phyloP scores from a whole-genome alignment of 1,139 yeast genomes.

The Yamadazyma atmosphaerica region DNA sequence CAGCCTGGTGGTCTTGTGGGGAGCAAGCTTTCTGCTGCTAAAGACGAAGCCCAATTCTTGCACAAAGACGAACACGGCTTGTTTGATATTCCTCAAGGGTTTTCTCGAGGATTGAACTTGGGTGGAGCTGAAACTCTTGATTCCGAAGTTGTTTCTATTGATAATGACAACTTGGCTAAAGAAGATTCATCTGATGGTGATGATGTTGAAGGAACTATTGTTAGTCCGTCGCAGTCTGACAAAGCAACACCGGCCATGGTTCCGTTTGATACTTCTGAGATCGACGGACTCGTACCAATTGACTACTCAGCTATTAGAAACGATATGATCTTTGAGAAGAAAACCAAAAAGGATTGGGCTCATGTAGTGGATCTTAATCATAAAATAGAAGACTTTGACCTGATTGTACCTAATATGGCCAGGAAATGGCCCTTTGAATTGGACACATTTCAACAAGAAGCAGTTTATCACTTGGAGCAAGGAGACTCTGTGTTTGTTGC shows the following conservation, averaged over 20 bases:
- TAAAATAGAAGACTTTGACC: slow-evolving; percentile 77
- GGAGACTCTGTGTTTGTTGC: slow-evolving; percentile 98
- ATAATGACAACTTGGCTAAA: slow-evolving; percentile 8
- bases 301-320: slow-evolving; percentile 39
- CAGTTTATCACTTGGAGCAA: slow-evolving; percentile 92
- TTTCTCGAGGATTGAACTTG: slow-evolving; percentile 64
- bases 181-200: slow-evolving; percentile 12
- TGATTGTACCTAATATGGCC: slow-evolving; percentile 91
- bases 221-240: too few species aligned
- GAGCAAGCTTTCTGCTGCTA: slow-evolving; percentile 25
- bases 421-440: slow-evolving; percentile 90
- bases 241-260: too few species aligned
- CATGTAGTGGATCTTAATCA: slow-evolving; percentile 90
- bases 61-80: slow-evolving; percentile 75
- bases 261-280: slow-evolving; percentile 44
- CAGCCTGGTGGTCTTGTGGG: slow-evolving; percentile 84
- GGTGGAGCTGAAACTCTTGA: slow-evolving; percentile 11
- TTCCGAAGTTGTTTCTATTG: slow-evolving; percentile 14
- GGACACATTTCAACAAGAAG: slow-evolving; percentile 96
- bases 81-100: slow-evolving; percentile 81
- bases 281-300: slow-evolving; percentile 77
- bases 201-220: too few species aligned
- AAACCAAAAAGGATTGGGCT: slow-evolving; percentile 76
- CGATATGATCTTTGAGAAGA: slow-evolving; percentile 27
- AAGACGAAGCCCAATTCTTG: slow-evolving; percentile 40